Evolutionary conservation across 2,329 filamentous ascomycete species (phyloP).

Genomic region (Stachybotrys elegans): DNA sequence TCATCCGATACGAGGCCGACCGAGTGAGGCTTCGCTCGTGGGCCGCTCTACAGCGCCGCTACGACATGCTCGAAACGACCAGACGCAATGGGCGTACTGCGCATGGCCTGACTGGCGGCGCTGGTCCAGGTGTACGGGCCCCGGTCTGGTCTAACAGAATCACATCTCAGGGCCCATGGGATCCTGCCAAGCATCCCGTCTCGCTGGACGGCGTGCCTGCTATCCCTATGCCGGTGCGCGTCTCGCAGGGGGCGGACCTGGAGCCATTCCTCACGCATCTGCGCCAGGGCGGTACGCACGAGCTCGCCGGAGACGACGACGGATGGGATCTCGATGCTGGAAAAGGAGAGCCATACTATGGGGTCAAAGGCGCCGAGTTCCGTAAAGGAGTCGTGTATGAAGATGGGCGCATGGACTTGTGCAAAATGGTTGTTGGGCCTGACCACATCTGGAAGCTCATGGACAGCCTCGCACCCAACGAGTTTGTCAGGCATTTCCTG

Average conservation of each 20-base stretch:
- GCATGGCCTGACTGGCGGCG: conserved; percentile 23
- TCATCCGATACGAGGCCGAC: conserved; percentile 32
- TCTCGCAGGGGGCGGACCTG: conserved; percentile 24
- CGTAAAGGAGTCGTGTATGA: conserved; percentile 39
- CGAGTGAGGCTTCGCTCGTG: conserved; percentile 30
- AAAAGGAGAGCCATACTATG: conserved; percentile 30
- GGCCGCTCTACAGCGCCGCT: conserved; percentile 28
- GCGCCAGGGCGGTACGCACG: conserved; percentile 22
- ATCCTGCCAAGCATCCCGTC: conserved; percentile 21
- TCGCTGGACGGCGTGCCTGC: conserved; percentile 24
- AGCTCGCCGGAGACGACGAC: conserved; percentile 15
- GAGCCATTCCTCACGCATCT: conserved; percentile 28
- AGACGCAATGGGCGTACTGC: conserved; percentile 23
- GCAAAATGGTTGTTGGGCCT: conserved; percentile 50
- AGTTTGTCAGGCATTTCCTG: conserved; percentile 45
- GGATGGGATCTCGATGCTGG: conserved; percentile 26
- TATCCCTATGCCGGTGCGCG: conserved; percentile 28
- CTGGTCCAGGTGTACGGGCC: conserved; percentile 23
- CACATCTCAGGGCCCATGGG: conserved; percentile 27
- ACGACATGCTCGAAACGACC: conserved; percentile 26
- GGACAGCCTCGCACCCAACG: conserved; percentile 40
- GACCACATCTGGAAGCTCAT: conserved; percentile 45
- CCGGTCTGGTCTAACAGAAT: conserved; percentile 28
- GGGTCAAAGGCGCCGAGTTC: conserved; percentile 29
- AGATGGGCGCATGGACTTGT: conserved; percentile 48